phyloP scores from a whole-genome alignment of 73 alveolate genomes.

The Tetrahymena thermophila region DNA sequence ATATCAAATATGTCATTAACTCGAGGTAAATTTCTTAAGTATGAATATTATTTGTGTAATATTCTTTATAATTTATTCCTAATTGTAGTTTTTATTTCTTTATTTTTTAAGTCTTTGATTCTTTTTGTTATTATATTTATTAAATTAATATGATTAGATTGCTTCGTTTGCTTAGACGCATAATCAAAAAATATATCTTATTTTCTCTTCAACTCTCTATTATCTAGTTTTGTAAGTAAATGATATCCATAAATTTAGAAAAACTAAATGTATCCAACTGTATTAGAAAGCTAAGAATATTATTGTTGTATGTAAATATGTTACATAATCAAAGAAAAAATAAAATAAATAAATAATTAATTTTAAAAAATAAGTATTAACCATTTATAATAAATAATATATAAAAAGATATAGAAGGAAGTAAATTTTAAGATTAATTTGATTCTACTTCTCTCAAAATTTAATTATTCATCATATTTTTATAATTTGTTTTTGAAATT shows the following conservation, averaged over 20 bases:
- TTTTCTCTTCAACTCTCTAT: neutral
- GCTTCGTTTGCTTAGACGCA: neutral
- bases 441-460: too few relatives aligned
- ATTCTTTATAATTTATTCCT: neutral
- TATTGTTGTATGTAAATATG: neutral
- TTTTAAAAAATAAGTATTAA: too few relatives aligned
- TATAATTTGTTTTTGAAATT: too few relatives aligned
- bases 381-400: too few relatives aligned
- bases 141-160: neutral
- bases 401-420: too few relatives aligned
- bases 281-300: neutral
- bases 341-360: too few relatives aligned
- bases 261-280: too few relatives aligned
- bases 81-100: neutral
- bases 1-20: neutral
- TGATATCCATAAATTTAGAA: neutral
- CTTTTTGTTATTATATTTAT: too few relatives aligned
- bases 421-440: too few relatives aligned
- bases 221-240: neutral
- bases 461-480: too few relatives aligned
- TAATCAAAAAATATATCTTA: neutral
- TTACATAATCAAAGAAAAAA: neutral
- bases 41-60: neutral
- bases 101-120: neutral
- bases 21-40: neutral